Percentiles rank a stretch among this genome's conserved stretches.
phyloP scores from a whole-genome alignment of 306 rosid genomes.

The Herpetospermum pedunculosum region DNA sequence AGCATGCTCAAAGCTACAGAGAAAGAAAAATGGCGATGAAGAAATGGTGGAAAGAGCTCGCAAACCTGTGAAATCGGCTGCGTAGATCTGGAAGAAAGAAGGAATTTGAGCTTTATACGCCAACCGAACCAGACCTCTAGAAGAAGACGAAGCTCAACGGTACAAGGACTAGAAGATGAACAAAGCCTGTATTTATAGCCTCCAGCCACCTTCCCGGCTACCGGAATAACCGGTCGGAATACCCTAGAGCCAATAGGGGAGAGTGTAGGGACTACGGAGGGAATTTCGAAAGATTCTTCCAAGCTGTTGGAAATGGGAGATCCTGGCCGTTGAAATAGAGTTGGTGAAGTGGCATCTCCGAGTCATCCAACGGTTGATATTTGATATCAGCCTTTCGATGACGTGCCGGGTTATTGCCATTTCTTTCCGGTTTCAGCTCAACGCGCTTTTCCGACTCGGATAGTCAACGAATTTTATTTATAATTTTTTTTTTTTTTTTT shows the following conservation, averaged over 20 bases:
- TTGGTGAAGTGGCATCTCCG: neutral
- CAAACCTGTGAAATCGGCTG: slow-evolving; percentile 17
- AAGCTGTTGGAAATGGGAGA: neutral
- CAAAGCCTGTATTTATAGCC: slow-evolving; percentile 1
- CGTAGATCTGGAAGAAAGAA: slow-evolving; percentile 6
- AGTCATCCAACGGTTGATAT: neutral
- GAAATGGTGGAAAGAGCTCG: neutral
- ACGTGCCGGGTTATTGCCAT: slow-evolving; percentile 34
- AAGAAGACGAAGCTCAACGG: slow-evolving; percentile 3
- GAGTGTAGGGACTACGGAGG: neutral
- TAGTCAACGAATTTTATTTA: neutral
- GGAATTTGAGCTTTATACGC: neutral
- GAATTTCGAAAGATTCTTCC: slow-evolving; percentile 7
- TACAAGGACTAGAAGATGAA: neutral
- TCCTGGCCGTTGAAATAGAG: neutral
- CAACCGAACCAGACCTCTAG: slow-evolving; percentile 13
- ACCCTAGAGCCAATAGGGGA: neutral
- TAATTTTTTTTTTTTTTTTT: neutral
- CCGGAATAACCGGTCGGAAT: slow-evolving; percentile 7
- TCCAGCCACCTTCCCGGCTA: neutral
- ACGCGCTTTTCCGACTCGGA: slow-evolving; percentile 4
- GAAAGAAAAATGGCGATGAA: neutral
- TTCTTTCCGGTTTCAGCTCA: slow-evolving; percentile 24
- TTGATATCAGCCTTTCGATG: slow-evolving; percentile 13
- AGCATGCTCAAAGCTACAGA: neutral